Conservation (phyloP, 768 basidiomycete genomes). For the Calocera viscosa region DNA sequence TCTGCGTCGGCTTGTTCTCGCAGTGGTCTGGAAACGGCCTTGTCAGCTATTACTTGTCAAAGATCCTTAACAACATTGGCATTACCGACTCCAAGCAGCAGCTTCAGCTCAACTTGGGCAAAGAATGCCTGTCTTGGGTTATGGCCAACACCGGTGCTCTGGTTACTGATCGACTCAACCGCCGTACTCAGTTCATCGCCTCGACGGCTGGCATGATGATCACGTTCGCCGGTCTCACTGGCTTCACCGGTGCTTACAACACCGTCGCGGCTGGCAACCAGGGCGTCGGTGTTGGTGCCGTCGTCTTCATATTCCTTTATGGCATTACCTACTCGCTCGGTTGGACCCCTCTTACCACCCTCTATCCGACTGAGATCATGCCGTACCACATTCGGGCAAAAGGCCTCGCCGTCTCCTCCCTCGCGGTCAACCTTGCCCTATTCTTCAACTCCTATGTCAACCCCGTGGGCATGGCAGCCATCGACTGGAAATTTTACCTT, state of each 20-base stretch:
- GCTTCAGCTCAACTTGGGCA: slow-evolving; percentile 44
- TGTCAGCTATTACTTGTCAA: slow-evolving; percentile 30
- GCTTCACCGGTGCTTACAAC: slow-evolving; percentile 10
- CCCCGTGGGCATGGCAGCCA: slow-evolving; percentile 45
- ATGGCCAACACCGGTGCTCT: slow-evolving; percentile 42
- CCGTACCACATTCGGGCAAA: slow-evolving; percentile 50
- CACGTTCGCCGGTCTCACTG: slow-evolving; percentile 7
- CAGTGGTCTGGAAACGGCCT: slow-evolving; percentile 10
- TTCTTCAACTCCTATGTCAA: slow-evolving; percentile 60
- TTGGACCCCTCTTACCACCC: slow-evolving; percentile 8
- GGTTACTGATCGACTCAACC: slow-evolving; percentile 34
- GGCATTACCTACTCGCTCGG: slow-evolving; percentile 8
- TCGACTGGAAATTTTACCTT: slow-evolving; percentile 50
- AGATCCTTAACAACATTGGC: slow-evolving; percentile 42
- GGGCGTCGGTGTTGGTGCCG: slow-evolving; percentile 11
- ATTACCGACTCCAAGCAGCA: slow-evolving; percentile 39
- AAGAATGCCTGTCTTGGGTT: slow-evolving; percentile 43
- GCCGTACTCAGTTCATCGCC: background rate
- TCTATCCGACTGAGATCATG: slow-evolving; percentile 51
- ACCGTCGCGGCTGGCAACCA: slow-evolving; percentile 10
- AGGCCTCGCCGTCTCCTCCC: slow-evolving; percentile 50
- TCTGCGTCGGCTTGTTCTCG: slow-evolving; percentile 10
- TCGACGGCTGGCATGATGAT: slow-evolving; percentile 9
- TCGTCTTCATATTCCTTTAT: slow-evolving; percentile 11
- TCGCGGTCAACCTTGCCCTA: slow-evolving; percentile 41